phyloP scores from a whole-genome alignment of 768 basidiomycete species.

The Neoboletus subvelutipes region DNA sequence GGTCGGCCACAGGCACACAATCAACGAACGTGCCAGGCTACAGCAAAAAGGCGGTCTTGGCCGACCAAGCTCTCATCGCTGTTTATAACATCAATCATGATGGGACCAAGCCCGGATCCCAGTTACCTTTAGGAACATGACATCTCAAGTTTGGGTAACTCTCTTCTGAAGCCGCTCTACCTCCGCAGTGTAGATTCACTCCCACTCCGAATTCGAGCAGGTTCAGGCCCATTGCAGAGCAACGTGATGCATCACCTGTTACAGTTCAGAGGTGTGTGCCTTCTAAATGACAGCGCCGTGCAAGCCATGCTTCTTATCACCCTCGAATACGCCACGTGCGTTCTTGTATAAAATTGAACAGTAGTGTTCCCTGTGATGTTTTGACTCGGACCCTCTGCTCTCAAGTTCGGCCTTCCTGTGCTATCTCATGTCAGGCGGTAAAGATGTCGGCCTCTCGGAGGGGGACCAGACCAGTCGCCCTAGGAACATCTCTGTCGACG shows the following conservation, averaged over 20 bases:
- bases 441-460: constrained; percentile 12
- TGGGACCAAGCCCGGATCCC: background rate
- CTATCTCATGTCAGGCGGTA: constrained; percentile 23
- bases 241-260: background rate
- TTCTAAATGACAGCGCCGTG: constrained; percentile 3
- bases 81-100: background rate
- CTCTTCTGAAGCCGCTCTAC: background rate
- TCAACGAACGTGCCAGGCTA: constrained; percentile 13
- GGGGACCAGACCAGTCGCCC: constrained; percentile 8
- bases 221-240: background rate
- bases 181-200: background rate
- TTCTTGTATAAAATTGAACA: constrained; percentile 24
- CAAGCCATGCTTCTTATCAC: background rate
- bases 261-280: constrained; percentile 7
- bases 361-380: background rate
- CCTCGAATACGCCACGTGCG: constrained; percentile 21
- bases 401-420: background rate
- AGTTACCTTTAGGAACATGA: background rate
- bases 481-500: constrained; percentile 22
- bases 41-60: background rate
- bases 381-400: background rate
- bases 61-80: background rate
- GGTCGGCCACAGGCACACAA: background rate
- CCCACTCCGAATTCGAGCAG: background rate
- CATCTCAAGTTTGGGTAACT: constrained; percentile 9